Percentiles rank a stretch among this genome's conserved stretches.
Evolutionary conservation across 805 yeast genomes (phyloP).

Genomic region (Suhomyces pyralidae): DNA sequence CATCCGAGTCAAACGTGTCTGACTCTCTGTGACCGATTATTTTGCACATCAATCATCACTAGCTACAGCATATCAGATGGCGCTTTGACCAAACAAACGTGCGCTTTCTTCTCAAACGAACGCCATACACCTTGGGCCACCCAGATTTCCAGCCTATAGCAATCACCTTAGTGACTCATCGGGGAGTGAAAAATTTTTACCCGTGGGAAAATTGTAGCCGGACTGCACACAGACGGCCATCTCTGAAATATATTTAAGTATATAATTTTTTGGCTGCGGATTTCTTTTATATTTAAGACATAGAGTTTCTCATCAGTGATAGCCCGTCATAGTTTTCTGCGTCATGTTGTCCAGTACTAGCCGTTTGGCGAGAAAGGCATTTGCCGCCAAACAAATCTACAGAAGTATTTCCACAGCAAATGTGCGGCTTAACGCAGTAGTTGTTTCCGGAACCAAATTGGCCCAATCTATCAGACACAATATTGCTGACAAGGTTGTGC

Average conservation of each 20-base stretch:
- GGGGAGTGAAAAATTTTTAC: slow-evolving; percentile 2
- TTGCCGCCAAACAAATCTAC: not conserved
- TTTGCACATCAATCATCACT: not conserved
- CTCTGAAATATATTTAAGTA: not conserved
- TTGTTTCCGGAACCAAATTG: slow-evolving; percentile 42
- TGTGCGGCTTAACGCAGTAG: slow-evolving; percentile 26
- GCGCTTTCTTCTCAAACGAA: not conserved
- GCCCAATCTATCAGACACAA: slow-evolving; percentile 36
- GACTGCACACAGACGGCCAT: not conserved
- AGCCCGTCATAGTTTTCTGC: not conserved
- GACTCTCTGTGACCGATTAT: not conserved
- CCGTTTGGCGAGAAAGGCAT: slow-evolving; percentile 8
- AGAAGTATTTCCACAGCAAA: not conserved
- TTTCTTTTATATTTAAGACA: not conserved
- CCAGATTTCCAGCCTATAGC: slow-evolving; percentile 1
- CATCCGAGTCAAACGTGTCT: not conserved
- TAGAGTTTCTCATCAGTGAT: not conserved
- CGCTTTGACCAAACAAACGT: not conserved
- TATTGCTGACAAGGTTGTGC: slow-evolving; percentile 40
- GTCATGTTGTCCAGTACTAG: slow-evolving; percentile 4
- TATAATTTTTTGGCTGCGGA: not conserved
- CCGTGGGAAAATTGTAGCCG: not conserved
- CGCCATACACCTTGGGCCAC: not conserved
- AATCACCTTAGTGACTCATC: slow-evolving; percentile 3
- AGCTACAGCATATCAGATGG: not conserved